Base-by-base conservation (phyloP, 179 eudicot genomes). In the Beta lomatogona region DNA sequence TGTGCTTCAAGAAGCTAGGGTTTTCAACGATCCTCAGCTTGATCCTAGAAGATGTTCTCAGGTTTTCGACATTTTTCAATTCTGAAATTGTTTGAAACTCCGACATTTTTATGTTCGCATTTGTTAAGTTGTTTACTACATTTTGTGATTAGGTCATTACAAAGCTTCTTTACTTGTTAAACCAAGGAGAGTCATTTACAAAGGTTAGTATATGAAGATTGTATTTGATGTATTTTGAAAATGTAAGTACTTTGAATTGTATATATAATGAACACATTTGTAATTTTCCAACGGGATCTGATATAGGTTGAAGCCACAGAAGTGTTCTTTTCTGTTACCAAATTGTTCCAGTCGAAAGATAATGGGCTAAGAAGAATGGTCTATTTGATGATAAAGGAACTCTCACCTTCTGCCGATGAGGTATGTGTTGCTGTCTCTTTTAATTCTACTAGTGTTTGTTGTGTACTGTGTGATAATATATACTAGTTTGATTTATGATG, bases 331-430 rank as follows among this genome's bases (percentile, higher is more conserved):
- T 72, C 98, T 69, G 96, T 90, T 31, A 94, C 98, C 41, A 96
- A 96, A 86, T 89, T 96, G 80, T 94, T 94, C 77, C 98, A 94
- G 82, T 91, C 98, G 4, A 91, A 85, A 84, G 98, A 96, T 85
- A 78, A 84, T 73, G 92, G 97, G 46, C 80, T 96, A 69, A 89
- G 99, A 79, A 94, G 99, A 83, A 96, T 96, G 99, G 94, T 96
- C 44, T 94, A 96, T 84, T 86, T 94, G 91, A 91, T 94, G 44
- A 94, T 94, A 57, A 96, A 94, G 84, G 99, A 94, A 91, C 93
- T 96, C 72, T 94, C 98, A 54, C 98, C 99, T 63, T 94, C 91
- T 78, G 91, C 97, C 74, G 97, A 96, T 80, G 99, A 94, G 97
- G 98, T 94, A n/a, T 55, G 59, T 54, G 41, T 81, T 80, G 70